Evolutionary conservation across 768 basidiomycete genomes (phyloP).

Genomic region (Lanmaoa pseudosensibilis): DNA sequence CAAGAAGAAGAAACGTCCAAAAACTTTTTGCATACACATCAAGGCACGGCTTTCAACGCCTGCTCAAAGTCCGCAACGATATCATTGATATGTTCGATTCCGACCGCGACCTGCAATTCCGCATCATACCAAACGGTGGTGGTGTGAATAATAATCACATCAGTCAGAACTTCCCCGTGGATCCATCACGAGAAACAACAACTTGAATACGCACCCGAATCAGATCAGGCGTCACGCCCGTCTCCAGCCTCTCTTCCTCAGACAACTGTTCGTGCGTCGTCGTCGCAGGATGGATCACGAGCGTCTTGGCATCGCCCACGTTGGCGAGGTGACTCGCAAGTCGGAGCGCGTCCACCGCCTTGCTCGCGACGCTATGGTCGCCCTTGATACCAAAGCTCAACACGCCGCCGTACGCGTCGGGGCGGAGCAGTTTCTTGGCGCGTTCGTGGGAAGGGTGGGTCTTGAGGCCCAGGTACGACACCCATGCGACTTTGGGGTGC

Average conservation of each 20-base stretch:
- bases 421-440: conserved; percentile 57
- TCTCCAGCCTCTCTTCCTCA: conserved; percentile 44
- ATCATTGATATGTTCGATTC: conserved; percentile 45
- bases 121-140: no score
- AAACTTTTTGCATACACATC: not conserved
- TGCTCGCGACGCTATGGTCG: conserved; percentile 48
- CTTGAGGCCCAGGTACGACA: conserved; percentile 72
- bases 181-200: no score
- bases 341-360: conserved; percentile 67
- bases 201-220: conserved; percentile 46
- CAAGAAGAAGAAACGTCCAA: not conserved
- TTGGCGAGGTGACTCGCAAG: conserved; percentile 75
- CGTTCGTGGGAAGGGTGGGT: conserved; percentile 59
- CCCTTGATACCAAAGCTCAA: conserved; percentile 78
- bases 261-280: conserved; percentile 62
- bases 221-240: conserved; percentile 56
- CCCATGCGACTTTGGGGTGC: conserved; percentile 71
- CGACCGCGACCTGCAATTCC: conserved; percentile 47
- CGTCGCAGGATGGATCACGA: conserved; percentile 57
- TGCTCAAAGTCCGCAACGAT: conserved; percentile 49
- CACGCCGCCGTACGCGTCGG: conserved; percentile 64
- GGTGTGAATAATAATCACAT: not conserved
- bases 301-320: conserved; percentile 65
- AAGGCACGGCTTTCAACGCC: conserved; percentile 33
- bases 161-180: not conserved